Conservation (phyloP, 2,329 filamentous ascomycete genomes). For the Talaromyces sp. region DNA sequence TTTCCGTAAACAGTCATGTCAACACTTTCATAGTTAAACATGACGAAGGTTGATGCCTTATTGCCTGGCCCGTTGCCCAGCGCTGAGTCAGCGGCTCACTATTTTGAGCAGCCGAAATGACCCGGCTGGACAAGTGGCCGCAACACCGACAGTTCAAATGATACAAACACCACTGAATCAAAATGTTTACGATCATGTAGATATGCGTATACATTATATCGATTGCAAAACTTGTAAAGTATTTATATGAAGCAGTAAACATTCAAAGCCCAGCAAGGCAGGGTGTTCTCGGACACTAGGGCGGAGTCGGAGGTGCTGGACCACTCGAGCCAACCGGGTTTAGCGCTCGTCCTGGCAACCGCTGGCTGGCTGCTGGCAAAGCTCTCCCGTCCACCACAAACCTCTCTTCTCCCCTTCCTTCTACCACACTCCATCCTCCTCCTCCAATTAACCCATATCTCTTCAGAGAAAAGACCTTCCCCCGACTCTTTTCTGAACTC, state of each 20-base stretch:
- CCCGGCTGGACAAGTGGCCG: conserved; percentile 16
- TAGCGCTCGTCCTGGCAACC: conserved; percentile 40
- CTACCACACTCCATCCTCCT: not conserved
- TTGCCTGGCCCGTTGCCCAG: not conserved
- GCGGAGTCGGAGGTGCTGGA: conserved; percentile 37
- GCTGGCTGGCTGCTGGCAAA: conserved; percentile 39
- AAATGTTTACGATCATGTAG: not conserved
- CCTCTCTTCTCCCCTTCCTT: conserved; percentile 25
- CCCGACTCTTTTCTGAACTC: conserved; percentile 31
- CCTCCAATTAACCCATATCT: conserved; percentile 39
- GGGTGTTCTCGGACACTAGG: conserved; percentile 7
- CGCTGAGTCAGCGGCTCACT: conserved; percentile 11
- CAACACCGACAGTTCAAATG: not conserved
- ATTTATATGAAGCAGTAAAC: too few relatives aligned
- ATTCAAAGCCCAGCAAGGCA: not conserved
- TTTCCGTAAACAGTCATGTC: not conserved
- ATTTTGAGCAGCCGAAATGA: conserved; percentile 12
- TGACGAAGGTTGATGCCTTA: not conserved
- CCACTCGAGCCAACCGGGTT: conserved; percentile 36
- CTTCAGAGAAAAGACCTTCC: conserved; percentile 39
- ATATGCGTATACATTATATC: too few relatives aligned
- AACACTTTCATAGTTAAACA: not conserved
- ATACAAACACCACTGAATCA: not conserved
- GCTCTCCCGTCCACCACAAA: conserved; percentile 36
- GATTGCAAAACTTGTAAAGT: not conserved